Evolutionary conservation across 2,329 filamentous ascomycete species (phyloP).

Genomic region (Lecanicillium sp.): DNA sequence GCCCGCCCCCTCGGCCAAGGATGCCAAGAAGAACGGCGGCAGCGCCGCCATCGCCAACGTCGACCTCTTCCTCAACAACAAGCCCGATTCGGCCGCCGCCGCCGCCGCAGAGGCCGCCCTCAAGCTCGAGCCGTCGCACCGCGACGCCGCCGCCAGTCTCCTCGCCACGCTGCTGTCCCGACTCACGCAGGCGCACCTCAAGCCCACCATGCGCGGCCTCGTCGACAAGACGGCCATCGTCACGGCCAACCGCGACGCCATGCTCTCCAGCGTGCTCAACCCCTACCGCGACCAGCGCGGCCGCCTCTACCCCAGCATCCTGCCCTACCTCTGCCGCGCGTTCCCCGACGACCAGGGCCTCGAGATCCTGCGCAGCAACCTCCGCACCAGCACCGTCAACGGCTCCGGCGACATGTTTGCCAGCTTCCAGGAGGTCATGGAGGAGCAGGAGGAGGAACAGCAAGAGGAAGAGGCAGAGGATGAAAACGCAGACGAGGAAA

Average conservation of each 20-base stretch:
- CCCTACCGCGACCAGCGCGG: slow-evolving; percentile 61
- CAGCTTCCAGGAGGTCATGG: slow-evolving; percentile 30
- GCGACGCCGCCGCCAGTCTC: slow-evolving; percentile 52
- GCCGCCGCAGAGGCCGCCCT: slow-evolving; percentile 24
- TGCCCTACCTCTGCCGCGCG: slow-evolving; percentile 69
- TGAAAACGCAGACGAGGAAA: slow-evolving; percentile 24
- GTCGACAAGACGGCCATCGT: slow-evolving; percentile 79
- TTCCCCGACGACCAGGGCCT: slow-evolving; percentile 59
- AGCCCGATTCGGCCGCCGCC: slow-evolving; percentile 29
- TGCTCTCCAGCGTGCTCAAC: slow-evolving; percentile 78
- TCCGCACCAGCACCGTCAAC: slow-evolving; percentile 36
- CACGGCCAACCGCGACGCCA: slow-evolving; percentile 59
- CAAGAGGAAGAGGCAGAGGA: slow-evolving; percentile 30
- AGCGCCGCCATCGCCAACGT: slow-evolving; percentile 48
- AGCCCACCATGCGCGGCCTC: slow-evolving; percentile 65
- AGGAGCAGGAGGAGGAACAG: slow-evolving; percentile 31
- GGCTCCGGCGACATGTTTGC: slow-evolving; percentile 23
- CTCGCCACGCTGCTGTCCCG: slow-evolving; percentile 56
- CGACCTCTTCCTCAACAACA: slow-evolving; percentile 61
- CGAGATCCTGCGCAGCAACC: slow-evolving; percentile 62
- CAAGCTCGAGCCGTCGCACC: slow-evolving; percentile 40
- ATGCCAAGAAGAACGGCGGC: slow-evolving; percentile 32
- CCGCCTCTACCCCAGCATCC: slow-evolving; percentile 62
- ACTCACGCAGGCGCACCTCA: slow-evolving; percentile 60
- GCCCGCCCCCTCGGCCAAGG: slow-evolving; percentile 24